Base-by-base conservation (phyloP, 495 filamentous ascomycete species). In the Penicillium canescens region DNA sequence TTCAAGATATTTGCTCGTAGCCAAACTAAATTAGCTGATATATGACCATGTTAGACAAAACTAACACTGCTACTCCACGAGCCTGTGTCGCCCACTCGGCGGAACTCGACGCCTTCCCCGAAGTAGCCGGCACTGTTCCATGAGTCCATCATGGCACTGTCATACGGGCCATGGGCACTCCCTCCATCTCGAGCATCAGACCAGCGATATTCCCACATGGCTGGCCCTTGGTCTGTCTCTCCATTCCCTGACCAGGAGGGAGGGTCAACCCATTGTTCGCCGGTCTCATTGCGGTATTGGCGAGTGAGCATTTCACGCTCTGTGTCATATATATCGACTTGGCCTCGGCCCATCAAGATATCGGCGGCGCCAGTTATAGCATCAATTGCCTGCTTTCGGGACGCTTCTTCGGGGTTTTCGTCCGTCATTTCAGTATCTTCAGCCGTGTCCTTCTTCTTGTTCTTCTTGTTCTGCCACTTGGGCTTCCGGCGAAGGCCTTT, bases 51-150 rank as follows among this genome's bases (percentile, higher is more conserved):
- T 81, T 65, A 86, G 64, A 82, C 73, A 79, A 92, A 92, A 49
- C 74, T 76, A 14, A 80, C 81, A 12, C 78, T 56, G 37, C 77
- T 71, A 37, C 68, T 83, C 92, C 92, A 96, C 31, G 69, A 66
- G 36, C 63, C 63, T 23, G 79, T 74, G 26, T 82, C 79, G 11
- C 83, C 86, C 5, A 74, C 82, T 38, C 70, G 77, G 47, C 87
- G 77, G 63, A 98, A 98, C 67, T 98, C 93, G 21, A 96, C 90
- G 0, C 90, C 93, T 59, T 96, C 90, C 2, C 86, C 91, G 73
- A 98, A 98, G 59, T 96, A 98, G 5, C 95, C 95, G 10, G 91
- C 90, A 49, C 86, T 81, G 54, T 86, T 82, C 94, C 94, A 98
- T 0, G 88, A 86, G 41, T 80, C 78, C 94, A 98, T 98, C 43